Percentiles rank a stretch among this genome's conserved stretches.
Evolutionary conservation across 2,329 filamentous ascomycete species (phyloP).

Genomic region (Colletotrichum neosansevieriae): DNA sequence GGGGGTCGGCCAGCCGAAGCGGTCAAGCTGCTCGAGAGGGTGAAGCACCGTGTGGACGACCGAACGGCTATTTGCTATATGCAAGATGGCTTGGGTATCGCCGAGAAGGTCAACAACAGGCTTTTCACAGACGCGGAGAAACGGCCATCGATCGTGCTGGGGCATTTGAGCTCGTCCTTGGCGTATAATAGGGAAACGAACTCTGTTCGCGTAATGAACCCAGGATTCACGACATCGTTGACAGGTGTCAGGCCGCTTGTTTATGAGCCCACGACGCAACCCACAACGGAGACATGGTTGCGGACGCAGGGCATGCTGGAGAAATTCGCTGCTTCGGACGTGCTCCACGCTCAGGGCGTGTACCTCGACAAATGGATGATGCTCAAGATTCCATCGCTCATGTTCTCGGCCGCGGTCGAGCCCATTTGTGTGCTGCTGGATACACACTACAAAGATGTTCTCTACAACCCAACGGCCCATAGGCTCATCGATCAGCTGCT

Average conservation of each 20-base stretch:
- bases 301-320: constrained; percentile 68
- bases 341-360: constrained; percentile 71
- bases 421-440: constrained; percentile 85
- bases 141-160: constrained; percentile 82
- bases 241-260: constrained; percentile 45
- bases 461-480: constrained; percentile 74
- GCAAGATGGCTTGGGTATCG: constrained; percentile 84
- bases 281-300: constrained; percentile 43
- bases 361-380: constrained; percentile 73
- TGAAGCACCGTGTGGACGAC: constrained; percentile 75
- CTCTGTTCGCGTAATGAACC: constrained; percentile 53
- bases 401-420: constrained; percentile 82
- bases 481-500: constrained; percentile 78
- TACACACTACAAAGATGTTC: constrained; percentile 77
- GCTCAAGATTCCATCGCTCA: constrained; percentile 82
- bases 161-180: constrained; percentile 66
- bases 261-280: constrained; percentile 26
- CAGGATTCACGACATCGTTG: constrained; percentile 50
- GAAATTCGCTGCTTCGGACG: constrained; percentile 71
- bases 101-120: constrained; percentile 79
- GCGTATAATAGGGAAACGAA: constrained; percentile 54
- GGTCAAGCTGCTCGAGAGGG: constrained; percentile 65
- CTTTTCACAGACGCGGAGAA: constrained; percentile 75
- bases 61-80: constrained; percentile 81
- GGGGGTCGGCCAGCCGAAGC: constrained; percentile 68